Conservation (phyloP, 1,284 basidiomycete genomes). For the Moesziomyces sp. region DNA sequence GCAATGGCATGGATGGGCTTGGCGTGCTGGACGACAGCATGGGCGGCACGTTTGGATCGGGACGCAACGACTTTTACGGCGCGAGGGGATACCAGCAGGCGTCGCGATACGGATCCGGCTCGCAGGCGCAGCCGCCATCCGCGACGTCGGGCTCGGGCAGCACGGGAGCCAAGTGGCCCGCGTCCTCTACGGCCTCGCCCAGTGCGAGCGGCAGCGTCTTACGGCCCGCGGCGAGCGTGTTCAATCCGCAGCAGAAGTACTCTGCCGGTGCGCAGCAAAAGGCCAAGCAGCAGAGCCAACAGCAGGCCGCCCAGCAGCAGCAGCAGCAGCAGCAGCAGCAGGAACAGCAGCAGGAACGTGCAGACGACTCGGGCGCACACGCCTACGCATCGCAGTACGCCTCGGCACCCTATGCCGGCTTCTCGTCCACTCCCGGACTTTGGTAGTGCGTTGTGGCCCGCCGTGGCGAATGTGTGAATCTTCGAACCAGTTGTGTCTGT, state of each 20-base stretch:
- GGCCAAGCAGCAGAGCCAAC: conserved; percentile 21
- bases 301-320: conserved; percentile 4
- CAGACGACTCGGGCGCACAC: conserved; percentile 5
- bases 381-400: conserved; percentile 15
- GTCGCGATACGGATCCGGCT: background rate
- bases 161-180: conserved; percentile 18
- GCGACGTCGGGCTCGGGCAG: background rate
- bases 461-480: no score
- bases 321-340: conserved; percentile 25
- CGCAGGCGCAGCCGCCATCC: conserved; percentile 8
- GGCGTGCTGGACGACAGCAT: conserved; percentile 31
- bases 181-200: conserved; percentile 5
- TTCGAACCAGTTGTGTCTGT: no score
- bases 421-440: conserved; percentile 19
- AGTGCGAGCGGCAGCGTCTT: conserved; percentile 21
- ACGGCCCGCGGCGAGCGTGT: conserved; percentile 34
- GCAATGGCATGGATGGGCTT: conserved; percentile 31
- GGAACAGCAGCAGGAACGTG: conserved; percentile 16
- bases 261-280: conserved; percentile 16
- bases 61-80: conserved; percentile 32
- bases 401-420: conserved; percentile 17
- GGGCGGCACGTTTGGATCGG: conserved; percentile 15
- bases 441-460: conserved; percentile 13
- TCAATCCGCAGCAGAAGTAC: conserved; percentile 35
- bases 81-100: conserved; percentile 33